phyloP scores from a whole-genome alignment of 306 rosid genomes.

The Senna siamea region DNA sequence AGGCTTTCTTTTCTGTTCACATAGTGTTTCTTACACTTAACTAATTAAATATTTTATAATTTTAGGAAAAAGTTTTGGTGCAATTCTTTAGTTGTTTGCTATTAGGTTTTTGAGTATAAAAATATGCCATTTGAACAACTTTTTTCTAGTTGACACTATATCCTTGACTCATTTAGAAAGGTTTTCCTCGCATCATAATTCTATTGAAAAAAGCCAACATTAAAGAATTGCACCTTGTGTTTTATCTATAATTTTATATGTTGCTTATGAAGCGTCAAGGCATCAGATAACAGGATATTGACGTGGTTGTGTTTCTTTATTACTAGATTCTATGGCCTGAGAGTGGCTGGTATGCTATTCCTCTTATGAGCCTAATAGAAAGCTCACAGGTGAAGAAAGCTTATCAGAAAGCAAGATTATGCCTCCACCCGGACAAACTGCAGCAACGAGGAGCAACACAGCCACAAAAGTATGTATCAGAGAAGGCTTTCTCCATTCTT shows the following conservation, averaged over 20 bases:
- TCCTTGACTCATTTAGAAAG: background rate
- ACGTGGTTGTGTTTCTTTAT: conserved; percentile 34
- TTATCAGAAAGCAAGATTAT: conserved; percentile 87
- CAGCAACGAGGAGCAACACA: conserved; percentile 90
- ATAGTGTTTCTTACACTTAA: background rate
- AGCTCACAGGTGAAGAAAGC: conserved; percentile 78
- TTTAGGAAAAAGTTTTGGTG: no score
- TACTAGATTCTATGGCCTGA: conserved; percentile 72
- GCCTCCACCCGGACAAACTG: conserved; percentile 91
- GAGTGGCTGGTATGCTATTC: conserved; percentile 76
- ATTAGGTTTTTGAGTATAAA: background rate
- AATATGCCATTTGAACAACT: background rate
- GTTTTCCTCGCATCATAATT: background rate
- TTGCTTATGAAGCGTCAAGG: background rate
- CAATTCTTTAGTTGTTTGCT: background rate
- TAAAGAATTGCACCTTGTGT: background rate
- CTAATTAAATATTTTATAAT: conserved; percentile 6
- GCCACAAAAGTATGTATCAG: conserved; percentile 73
- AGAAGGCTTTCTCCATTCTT: conserved; percentile 77
- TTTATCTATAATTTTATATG: background rate
- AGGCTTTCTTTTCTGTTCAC: conserved; percentile 29
- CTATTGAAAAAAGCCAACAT: background rate
- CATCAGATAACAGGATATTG: conserved; percentile 19
- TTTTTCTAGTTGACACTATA: no score
- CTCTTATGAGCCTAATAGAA: conserved; percentile 62